Evolutionary conservation across 2,329 filamentous ascomycete species (phyloP), one percentile per base, ranked within the genome.

Genomic region (Sphaerulina vaccinii): DNA sequence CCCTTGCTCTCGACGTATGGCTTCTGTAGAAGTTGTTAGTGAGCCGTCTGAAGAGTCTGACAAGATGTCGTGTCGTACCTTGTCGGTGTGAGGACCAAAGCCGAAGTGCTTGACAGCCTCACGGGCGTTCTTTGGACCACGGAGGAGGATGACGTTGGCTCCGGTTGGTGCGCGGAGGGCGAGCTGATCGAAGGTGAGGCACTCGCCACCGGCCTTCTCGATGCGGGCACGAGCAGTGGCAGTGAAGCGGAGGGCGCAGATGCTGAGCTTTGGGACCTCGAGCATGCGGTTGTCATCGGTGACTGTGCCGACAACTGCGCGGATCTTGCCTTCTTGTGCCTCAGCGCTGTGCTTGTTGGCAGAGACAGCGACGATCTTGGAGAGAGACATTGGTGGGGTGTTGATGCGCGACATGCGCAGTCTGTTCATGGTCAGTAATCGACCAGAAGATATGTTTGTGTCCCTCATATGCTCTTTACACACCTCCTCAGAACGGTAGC

Each of bases 71-170:
- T 35, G 56, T 72, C 80, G 65, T 75, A 90, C 88, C 88, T 97
- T 99, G 87, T 95, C 81, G 77, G 85, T 91, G 85, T 99, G 93
- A 64, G 93, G 93, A 65, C 93, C 95, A 69, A 99, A 88, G 74
- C 95, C 93, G 74, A 99, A 99, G 82, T 99, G 95, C 88, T 95
- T 97, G 77, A 97, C 81, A 61, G 93, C 89, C 85, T 99, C 93
- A 74, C 93, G 87, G 68, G 90, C 77, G 80, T 97, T 97, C 90
- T 96, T 99, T 77, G 93, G 91, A 63, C 93, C 93, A 76, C 93
- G 89, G 74, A 99, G 87, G 70, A 97, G 86, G 68, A 99, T 82
- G 64, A 93, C 97, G 86, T 97, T 96, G 80, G 86, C 85, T 71
- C 93, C 93, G 66, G 92, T 99, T 64, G 93, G 93, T 68, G 91